Conservation (phyloP, 306 rosid genomes). For the Cicer yamashitae region DNA sequence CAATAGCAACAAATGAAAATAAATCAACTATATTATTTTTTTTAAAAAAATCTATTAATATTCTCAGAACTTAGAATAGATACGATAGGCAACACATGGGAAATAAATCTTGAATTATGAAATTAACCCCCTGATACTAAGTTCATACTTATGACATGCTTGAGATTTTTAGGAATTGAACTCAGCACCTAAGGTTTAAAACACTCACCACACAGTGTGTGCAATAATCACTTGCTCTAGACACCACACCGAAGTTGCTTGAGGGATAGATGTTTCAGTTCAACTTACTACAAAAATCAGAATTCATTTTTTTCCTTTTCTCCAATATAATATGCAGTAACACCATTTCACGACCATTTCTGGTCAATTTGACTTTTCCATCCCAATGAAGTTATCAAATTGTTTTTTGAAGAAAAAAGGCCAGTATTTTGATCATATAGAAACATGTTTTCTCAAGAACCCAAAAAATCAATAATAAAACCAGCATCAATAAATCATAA, state of each 20-base stretch:
- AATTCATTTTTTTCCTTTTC: neutral
- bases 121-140: conserved; percentile 2
- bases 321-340: conserved; percentile 18
- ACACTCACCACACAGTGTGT: too few relatives aligned
- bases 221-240: too few relatives aligned
- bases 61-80: conserved; percentile 21
- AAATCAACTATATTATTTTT: neutral
- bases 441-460: conserved; percentile 26
- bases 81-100: conserved; percentile 24
- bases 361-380: conserved; percentile 1
- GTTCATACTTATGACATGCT: conserved; percentile 1
- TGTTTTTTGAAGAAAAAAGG: conserved; percentile 8
- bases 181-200: too few relatives aligned
- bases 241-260: too few relatives aligned
- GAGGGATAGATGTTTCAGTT: neutral
- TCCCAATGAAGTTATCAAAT: neutral
- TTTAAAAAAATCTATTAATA: neutral
- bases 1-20: conserved; percentile 33
- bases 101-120: conserved; percentile 16
- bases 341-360: conserved; percentile 5
- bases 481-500: conserved; percentile 16
- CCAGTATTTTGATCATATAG: neutral
- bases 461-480: conserved; percentile 15
- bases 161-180: neutral
- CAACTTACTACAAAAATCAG: too few relatives aligned